phyloP scores from a whole-genome alignment of 2,329 filamentous ascomycete species.

The Lojkania enalia region DNA sequence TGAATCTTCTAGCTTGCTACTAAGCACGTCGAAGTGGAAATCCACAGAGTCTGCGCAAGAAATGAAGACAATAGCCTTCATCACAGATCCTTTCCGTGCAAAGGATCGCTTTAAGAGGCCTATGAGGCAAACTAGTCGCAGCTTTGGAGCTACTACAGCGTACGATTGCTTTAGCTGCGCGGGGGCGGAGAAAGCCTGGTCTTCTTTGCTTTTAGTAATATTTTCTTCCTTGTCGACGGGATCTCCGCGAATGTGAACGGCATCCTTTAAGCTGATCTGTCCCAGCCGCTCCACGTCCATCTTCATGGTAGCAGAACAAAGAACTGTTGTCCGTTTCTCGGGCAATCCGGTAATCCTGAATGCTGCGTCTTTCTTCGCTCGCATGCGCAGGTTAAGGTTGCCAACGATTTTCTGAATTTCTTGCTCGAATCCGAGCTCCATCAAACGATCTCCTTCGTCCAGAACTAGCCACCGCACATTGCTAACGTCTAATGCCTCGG shows the following conservation, averaged over 20 bases:
- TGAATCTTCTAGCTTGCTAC: constrained; percentile 37
- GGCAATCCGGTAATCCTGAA: constrained; percentile 67
- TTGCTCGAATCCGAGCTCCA: constrained; percentile 97
- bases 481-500: constrained; percentile 82
- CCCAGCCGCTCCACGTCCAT: constrained; percentile 93
- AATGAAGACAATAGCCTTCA: constrained; percentile 97
- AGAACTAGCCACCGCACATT: constrained; percentile 92
- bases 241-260: constrained; percentile 79
- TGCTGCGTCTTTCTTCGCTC: constrained; percentile 63
- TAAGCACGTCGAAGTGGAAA: constrained; percentile 89
- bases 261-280: constrained; percentile 93
- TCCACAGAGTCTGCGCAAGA: constrained; percentile 97
- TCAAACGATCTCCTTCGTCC: constrained; percentile 95
- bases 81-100: constrained; percentile 82
- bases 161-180: constrained; percentile 94
- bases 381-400: constrained; percentile 68
- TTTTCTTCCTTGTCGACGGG: constrained; percentile 56
- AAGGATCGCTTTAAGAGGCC: constrained; percentile 86
- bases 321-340: constrained; percentile 76
- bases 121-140: constrained; percentile 85
- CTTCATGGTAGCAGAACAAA: constrained; percentile 97
- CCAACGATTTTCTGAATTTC: constrained; percentile 86
- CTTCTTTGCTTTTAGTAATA: constrained; percentile 47
- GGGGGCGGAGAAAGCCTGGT: constrained; percentile 74
- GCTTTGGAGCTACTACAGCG: constrained; percentile 82